Conservation (phyloP, 805 yeast genomes). For the Cyberlindnera mississippiensis region DNA sequence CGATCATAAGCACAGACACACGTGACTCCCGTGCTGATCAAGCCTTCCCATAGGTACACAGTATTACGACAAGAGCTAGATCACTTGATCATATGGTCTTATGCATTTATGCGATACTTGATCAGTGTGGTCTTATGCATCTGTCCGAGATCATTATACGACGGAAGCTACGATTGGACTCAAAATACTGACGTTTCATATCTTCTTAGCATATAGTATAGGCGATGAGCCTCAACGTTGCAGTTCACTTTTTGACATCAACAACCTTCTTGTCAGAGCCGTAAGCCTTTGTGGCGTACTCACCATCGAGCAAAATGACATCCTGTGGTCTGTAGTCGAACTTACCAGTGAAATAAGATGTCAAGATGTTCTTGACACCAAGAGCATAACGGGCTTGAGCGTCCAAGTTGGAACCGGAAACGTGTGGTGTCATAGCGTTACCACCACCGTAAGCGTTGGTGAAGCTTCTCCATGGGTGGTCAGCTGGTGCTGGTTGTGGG, state of each 20-base stretch:
- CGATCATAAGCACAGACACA: no score
- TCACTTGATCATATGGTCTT: no score
- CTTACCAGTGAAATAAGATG: constrained; percentile 57
- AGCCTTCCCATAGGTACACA: no score
- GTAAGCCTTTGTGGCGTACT: constrained; percentile 70
- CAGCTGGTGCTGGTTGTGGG: constrained; percentile 78
- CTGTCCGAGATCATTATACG: no score
- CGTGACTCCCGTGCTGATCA: no score
- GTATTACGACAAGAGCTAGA: no score
- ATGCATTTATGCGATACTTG: no score
- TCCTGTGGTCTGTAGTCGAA: constrained; percentile 73
- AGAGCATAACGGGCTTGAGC: constrained; percentile 72
- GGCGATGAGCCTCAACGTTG: no score
- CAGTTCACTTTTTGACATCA: constrained; percentile 7
- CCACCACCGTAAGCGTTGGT: constrained; percentile 65
- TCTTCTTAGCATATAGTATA: no score
- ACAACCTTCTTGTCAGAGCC: constrained; percentile 45
- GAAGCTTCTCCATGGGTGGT: constrained; percentile 76
- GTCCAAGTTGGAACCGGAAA: constrained; percentile 75
- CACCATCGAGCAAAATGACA: constrained; percentile 65
- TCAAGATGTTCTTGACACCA: constrained; percentile 65
- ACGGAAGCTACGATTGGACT: no score
- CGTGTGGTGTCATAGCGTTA: constrained; percentile 83
- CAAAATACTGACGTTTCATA: no score
- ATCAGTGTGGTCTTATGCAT: no score